Percentiles rank a stretch among this genome's conserved stretches.
Evolutionary conservation across 352 stramenopile genomes (phyloP).

Genomic region (Thalassiosira oceanica): DNA sequence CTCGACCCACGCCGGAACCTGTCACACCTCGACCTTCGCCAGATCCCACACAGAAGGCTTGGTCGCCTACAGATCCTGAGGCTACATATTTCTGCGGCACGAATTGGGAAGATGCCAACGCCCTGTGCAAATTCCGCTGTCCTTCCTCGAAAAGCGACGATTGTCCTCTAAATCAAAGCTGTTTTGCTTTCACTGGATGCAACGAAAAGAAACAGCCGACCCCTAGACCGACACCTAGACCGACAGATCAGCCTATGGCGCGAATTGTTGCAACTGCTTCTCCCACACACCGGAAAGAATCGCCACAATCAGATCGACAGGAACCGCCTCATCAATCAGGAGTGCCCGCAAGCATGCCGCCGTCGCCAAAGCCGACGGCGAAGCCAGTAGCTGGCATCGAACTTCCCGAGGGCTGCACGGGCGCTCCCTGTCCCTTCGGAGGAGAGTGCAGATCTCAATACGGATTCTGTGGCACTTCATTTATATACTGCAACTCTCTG

Average conservation of each 20-base stretch:
- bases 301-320: background rate
- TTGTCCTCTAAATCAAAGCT: constrained; percentile 59
- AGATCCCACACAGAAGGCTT: constrained; percentile 6
- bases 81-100: constrained; percentile 67
- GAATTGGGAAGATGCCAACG: constrained; percentile 67
- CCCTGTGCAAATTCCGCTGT: constrained; percentile 60
- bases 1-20: background rate
- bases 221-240: background rate
- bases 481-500: constrained; percentile 46
- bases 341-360: background rate
- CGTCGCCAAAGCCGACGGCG: background rate
- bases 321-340: background rate
- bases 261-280: no score
- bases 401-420: constrained; percentile 17
- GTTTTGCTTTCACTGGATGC: constrained; percentile 45
- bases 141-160: constrained; percentile 56
- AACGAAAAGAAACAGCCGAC: constrained; percentile 6
- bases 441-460: constrained; percentile 43
- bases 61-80: constrained; percentile 25
- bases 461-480: constrained; percentile 36
- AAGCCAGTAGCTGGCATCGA: background rate
- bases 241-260: background rate
- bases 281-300: no score
- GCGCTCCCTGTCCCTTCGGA: constrained; percentile 25
- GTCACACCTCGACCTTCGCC: background rate